Evolutionary conservation across 495 filamentous ascomycete genomes (phyloP).

Genomic region (Thermochaetoides thermophila): DNA sequence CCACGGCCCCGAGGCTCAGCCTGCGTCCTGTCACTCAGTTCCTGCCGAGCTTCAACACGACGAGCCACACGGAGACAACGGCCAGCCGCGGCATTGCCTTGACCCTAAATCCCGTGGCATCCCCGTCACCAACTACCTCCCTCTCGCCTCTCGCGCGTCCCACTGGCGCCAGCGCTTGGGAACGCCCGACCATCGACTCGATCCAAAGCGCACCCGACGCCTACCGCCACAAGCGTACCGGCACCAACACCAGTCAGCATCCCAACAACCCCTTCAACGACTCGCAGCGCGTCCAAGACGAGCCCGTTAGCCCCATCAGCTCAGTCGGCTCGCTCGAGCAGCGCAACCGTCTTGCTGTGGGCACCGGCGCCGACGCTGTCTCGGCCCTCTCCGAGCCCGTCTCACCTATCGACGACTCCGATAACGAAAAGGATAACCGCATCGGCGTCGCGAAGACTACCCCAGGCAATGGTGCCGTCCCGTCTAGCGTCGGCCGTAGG

Average conservation of each 20-base stretch:
- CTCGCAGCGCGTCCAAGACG: conserved; percentile 22
- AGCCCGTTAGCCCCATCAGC: conserved; percentile 14
- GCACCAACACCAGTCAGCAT: conserved; percentile 31
- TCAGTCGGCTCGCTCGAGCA: conserved; percentile 26
- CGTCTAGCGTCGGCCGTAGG: conserved; percentile 29
- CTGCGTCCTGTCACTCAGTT: conserved; percentile 82
- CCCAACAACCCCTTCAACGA: conserved; percentile 38
- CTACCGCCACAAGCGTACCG: conserved; percentile 18
- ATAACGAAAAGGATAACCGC: conserved; percentile 18
- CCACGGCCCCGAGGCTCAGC: conserved; percentile 57
- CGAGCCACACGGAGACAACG: conserved; percentile 18
- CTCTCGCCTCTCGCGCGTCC: conserved; percentile 15
- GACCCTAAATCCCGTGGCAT: conserved; percentile 26
- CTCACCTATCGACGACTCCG: conserved; percentile 14
- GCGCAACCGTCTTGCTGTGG: too few relatives aligned
- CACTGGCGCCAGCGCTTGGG: conserved; percentile 26
- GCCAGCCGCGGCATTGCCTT: conserved; percentile 34
- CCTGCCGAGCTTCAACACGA: conserved; percentile 46
- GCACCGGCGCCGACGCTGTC: conserved; percentile 18
- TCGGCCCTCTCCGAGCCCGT: conserved; percentile 13
- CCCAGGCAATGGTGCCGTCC: conserved; percentile 20
- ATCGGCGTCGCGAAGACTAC: background rate
- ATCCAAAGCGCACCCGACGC: conserved; percentile 7
- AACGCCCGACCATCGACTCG: conserved; percentile 15
- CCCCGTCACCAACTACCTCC: conserved; percentile 6